Base-by-base conservation (phyloP, 2,329 filamentous ascomycete genomes). In the Hymenoscyphus fructigenus region DNA sequence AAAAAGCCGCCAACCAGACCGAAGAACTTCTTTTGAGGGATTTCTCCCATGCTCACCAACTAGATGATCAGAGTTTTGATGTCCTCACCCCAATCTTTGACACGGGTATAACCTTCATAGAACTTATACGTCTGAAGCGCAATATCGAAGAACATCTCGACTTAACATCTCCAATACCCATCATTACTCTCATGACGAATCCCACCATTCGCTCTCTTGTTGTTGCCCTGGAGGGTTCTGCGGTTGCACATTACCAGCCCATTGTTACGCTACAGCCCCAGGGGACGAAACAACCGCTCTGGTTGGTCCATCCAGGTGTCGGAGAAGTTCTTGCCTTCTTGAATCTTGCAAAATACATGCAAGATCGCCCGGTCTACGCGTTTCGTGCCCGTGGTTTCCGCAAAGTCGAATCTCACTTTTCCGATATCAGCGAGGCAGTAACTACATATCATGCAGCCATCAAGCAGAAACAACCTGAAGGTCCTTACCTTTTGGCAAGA, bases 401-500 rank as follows among this genome's bases (percentile, higher is more conserved):
- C 1, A n/a, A 28, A 44, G 76, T 74, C 20, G 77, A 83, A 56
- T 6, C 61, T 0, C 69, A 66, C 53, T 83, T 83, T 71, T 60
- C 53, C 0, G 69, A 60, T 34, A 74, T 85, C 23, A 61, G 68
- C 0, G 81, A 85, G 56, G 70, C 75, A 0, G 73, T 82, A 1
- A 63, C 69, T 1, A 77, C 72, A 0, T 85, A 85, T 69, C 66
- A 73, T 9, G 50, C 62, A 0, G 76, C 78, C 0, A 79, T 86
- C 47, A 76, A 76, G n/a, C 26, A 63, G 3, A 65, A 64, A 0
- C 83, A 86, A 65, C 82, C 82, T 0, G 17, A 72, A 0, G 83
- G 84, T 0, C 83, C 83, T 0, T 86, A 86, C 66, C 80, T 80
- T 0, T 70, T 86, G 0, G 80, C 80, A 0, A 83, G 84, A 0